Evolutionary conservation across 768 basidiomycete species (phyloP), one percentile per base, ranked within the genome.

Genomic region (Phlegmacium glaucopus): DNA sequence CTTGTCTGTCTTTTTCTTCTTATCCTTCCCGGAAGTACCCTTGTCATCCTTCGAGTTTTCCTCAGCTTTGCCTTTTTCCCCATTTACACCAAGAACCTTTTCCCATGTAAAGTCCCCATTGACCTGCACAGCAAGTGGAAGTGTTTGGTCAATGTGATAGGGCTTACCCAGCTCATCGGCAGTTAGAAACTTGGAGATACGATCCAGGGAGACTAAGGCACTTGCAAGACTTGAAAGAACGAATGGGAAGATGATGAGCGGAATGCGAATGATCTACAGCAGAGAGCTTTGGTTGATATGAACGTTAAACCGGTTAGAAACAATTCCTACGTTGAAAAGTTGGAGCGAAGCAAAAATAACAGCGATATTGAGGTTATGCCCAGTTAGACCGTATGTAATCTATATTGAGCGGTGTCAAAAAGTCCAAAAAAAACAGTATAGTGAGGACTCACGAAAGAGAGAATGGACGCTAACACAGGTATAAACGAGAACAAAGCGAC

Each of bases 301-400:
- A 27, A 15, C 3, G 29, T 9, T 13, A 18, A 41, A 17, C 18
- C 9, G 18, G 5, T 16, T 42, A 6, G 44, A 28, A 16, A 27
- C 2, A 13, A 18, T 5, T 59, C 71, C 22, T 30, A 79, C 78
- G 49, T 82, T 82, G 67, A 83, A 82, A 25, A 80, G 64, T 49
- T 83, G 80, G 16, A 85, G 61, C 6, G 77, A 75, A 4, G 72
- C 66, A 59, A 85, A 84, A 42, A 85, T 77, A 44, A 71, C 65
- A 0, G 81, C 76, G 3, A 80, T 62, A 49, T 77, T 72, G 26
- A 85, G 70, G 6, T 65, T 57, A 48, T 84, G 80, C 8, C 79
- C 79, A 26, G 67, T 77, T 13, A 85, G 61, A 1, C 74, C 71
- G 55, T 86, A 87, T 0, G 83, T 82, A 51, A 87, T 78, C 78